Conservation (phyloP, 192 early-diverging fungal species). For the Diversispora epigaea region DNA sequence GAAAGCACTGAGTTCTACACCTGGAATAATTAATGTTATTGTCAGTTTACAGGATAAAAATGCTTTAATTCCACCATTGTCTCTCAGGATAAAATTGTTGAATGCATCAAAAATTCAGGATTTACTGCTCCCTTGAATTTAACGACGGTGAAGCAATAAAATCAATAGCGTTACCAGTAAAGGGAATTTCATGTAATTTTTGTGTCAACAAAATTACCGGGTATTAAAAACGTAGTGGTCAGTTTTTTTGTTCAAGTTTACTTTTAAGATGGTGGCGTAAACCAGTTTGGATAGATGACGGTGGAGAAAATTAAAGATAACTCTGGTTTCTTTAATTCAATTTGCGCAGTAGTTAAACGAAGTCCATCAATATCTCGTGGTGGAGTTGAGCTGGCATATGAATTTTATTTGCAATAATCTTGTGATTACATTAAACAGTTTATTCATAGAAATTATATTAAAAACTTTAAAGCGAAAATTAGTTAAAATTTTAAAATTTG, state of each 20-base stretch:
- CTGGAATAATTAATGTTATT: too few relatives aligned
- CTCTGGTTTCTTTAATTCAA: not conserved
- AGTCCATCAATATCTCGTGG: not conserved
- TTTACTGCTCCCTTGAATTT: slow-evolving; percentile 46
- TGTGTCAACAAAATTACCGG: slow-evolving; percentile 26
- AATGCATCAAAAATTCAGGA: too few relatives aligned
- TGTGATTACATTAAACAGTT: too few relatives aligned
- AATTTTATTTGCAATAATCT: not conserved
- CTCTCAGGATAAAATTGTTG: too few relatives aligned
- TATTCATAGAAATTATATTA: too few relatives aligned
- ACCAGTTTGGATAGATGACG: slow-evolving; percentile 39
- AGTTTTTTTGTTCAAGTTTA: slow-evolving; percentile 76
- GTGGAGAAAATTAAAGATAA: not conserved
- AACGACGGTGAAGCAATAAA: slow-evolving; percentile 18
- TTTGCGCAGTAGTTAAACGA: not conserved
- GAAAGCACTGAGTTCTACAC: too few relatives aligned
- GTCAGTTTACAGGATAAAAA: too few relatives aligned
- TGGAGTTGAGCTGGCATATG: too few relatives aligned
- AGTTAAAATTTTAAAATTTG: too few relatives aligned
- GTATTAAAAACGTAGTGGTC: slow-evolving; percentile 29
- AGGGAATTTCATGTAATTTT: slow-evolving; percentile 22
- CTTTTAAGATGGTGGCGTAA: slow-evolving; percentile 71
- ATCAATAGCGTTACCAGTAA: not conserved
- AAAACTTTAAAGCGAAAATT: too few relatives aligned
- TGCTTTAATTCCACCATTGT: too few relatives aligned